Evolutionary conservation across 1,284 basidiomycete species (phyloP).

Genomic region (Malassezia brasiliensis): DNA sequence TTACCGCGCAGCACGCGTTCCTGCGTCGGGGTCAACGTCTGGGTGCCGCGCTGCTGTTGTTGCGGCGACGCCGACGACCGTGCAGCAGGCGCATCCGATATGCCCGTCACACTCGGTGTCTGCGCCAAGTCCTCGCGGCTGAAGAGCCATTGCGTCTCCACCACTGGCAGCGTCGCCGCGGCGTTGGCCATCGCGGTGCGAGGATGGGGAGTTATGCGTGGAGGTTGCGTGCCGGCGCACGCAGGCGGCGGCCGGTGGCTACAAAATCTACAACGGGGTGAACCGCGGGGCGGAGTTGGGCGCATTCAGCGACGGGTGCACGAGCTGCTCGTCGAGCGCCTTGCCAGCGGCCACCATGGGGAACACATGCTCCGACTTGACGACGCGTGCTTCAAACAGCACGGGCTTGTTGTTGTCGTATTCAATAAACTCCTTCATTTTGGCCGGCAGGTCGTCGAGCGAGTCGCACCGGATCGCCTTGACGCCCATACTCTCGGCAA

Average conservation of each 20-base stretch:
- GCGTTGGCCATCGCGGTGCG: background rate
- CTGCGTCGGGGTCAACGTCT: conserved; percentile 18
- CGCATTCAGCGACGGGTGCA: conserved; percentile 22
- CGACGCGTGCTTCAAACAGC: conserved; percentile 79
- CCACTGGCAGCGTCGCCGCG: conserved; percentile 3
- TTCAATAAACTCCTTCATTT: conserved; percentile 98
- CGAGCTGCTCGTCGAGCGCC: conserved; percentile 67
- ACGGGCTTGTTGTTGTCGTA: conserved; percentile 78
- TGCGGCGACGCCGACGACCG: background rate
- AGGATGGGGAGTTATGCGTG: background rate
- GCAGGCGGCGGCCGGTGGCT: background rate
- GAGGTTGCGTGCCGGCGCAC: no score
- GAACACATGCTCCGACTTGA: conserved; percentile 84
- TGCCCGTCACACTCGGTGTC: conserved; percentile 14
- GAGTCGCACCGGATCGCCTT: conserved; percentile 71
- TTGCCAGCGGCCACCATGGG: conserved; percentile 86
- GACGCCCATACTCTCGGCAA: conserved; percentile 80
- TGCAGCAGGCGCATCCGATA: background rate
- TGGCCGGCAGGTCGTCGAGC: conserved; percentile 68
- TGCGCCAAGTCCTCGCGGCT: conserved; percentile 6
- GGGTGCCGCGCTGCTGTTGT: background rate
- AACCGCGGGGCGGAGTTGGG: conserved; percentile 10
- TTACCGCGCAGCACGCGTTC: conserved; percentile 35
- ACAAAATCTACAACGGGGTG: conserved; percentile 1
- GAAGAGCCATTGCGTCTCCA: conserved; percentile 16